These are phyloP conservation scores for Cyclocybe aegerita DNA, from an alignment of 768 basidiomycete genomes.

Conservation along the genomic window DNA sequence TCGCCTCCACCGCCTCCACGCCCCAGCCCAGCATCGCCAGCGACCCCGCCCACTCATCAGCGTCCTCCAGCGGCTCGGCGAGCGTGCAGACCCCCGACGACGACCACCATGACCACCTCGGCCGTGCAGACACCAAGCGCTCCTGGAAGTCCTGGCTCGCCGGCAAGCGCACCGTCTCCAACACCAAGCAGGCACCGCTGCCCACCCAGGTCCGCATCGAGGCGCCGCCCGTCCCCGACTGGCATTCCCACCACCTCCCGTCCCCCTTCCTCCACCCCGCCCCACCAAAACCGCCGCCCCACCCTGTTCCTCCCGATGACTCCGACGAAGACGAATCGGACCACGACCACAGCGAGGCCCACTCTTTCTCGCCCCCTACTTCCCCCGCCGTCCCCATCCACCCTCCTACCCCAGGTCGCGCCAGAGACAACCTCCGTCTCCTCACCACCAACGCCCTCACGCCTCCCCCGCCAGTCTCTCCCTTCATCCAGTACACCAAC, in stretches of 20 bases:
- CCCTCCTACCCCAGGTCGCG: slow-evolving; percentile 15
- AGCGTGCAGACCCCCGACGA: slow-evolving; percentile 64
- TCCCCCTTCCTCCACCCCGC: slow-evolving; percentile 19
- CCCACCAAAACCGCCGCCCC: slow-evolving; percentile 29
- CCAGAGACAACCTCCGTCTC: slow-evolving; percentile 32
- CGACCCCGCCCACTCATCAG: slow-evolving; percentile 49
- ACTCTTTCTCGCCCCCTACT: slow-evolving; percentile 8
- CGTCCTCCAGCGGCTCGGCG: slow-evolving; percentile 65
- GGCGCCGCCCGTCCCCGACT: slow-evolving; percentile 16
- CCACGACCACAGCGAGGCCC: slow-evolving; percentile 20
- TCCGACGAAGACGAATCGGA: slow-evolving; percentile 19
- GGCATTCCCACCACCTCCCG: slow-evolving; percentile 18
- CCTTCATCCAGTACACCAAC: slow-evolving; percentile 35
- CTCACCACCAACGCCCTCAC: slow-evolving; percentile 48
- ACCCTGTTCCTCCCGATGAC: slow-evolving; percentile 19
- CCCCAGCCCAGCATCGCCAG: slow-evolving; percentile 32
- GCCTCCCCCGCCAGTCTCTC: slow-evolving; percentile 41
- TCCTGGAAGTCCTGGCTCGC: slow-evolving; percentile 61
- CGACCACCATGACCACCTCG: slow-evolving; percentile 34
- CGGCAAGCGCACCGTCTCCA: slow-evolving; percentile 26
- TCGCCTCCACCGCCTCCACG: slow-evolving; percentile 24
- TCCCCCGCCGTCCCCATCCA: slow-evolving; percentile 26
- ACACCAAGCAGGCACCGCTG: slow-evolving; percentile 3
- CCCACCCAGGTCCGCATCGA: not conserved
- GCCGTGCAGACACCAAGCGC: slow-evolving; percentile 36